phyloP scores from a whole-genome alignment of 1,139 yeast species.

The Hyphopichia khmerensis region DNA sequence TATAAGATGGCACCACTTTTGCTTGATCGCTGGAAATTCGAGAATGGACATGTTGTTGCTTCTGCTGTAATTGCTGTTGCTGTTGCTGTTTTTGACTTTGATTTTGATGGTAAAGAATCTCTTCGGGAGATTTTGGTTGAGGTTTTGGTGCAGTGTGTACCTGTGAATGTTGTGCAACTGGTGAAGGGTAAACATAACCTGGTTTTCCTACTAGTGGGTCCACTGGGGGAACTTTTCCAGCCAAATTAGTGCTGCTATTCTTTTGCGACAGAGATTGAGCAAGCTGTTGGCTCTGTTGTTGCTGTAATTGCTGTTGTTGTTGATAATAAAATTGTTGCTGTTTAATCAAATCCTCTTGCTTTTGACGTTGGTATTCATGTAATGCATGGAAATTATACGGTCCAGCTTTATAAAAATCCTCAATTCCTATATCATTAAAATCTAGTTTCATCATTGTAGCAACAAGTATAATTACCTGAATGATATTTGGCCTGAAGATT shows the following conservation, averaged over 20 bases:
- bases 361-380: constrained; percentile 43
- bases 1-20: not conserved
- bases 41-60: too few species aligned
- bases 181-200: not conserved
- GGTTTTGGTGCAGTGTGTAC: not conserved
- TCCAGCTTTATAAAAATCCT: constrained; percentile 41
- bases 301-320: constrained; percentile 19
- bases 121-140: too few species aligned
- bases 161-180: not conserved
- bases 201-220: not conserved
- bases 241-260: not conserved
- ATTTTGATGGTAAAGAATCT: too few species aligned
- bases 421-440: constrained; percentile 24
- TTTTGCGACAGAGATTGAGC: not conserved
- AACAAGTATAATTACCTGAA: constrained; percentile 53
- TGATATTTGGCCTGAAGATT: constrained; percentile 78
- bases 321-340: constrained; percentile 39
- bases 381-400: constrained; percentile 46
- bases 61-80: not conserved
- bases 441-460: constrained; percentile 32
- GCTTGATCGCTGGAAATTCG: too few species aligned
- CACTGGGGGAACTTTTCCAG: not conserved
- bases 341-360: constrained; percentile 33
- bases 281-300: constrained; percentile 4
- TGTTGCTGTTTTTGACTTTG: not conserved